Evolutionary conservation across 2,329 filamentous ascomycete species (phyloP), one percentile per base, ranked within the genome.

Genomic region (Paraphoma chrysanthemicola): DNA sequence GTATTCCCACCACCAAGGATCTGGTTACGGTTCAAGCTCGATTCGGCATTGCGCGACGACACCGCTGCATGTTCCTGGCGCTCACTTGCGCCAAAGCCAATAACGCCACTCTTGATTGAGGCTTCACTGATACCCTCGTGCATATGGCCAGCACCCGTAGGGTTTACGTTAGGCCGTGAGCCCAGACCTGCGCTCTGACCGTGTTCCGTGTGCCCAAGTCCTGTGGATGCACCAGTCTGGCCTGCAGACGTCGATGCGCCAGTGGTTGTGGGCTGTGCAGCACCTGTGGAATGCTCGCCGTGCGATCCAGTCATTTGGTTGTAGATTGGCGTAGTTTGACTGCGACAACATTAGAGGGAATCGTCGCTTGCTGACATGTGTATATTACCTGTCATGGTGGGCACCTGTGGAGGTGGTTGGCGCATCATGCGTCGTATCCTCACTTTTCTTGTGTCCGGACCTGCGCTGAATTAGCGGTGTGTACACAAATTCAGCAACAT

Each of bases 71-170:
- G 71, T 17, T 48, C 58, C 28, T 70, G 64, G 9, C 51, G 30
- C 4, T 54, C 48, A 33, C 57, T 60, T 51, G 66, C 41, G 10
- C 33, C 62, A 50, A 73, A 73, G 8, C 77, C 77, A 48, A 77
- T 72, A 12, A 78, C 74, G 47, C 75, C 76, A 54, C 75, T 78
- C 63, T 77, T 77, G 68, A 78, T 75, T 60, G 74, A 77, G 16
- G 72, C 71, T 30, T 67, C 68, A 56, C 74, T 78, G 9, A 61
- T 54, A 5, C 63, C 69, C 12, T 70, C 61, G 28, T 48, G 43
- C 6, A 55, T 39, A 28, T 39, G 17, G 10, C 31, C 48, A 31
- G 43, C 56, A 7, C 54, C 54, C 30, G 48, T 44, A 2, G 55
- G 54, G 28, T 57, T 51, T 5, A 61, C 58, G 43, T 69, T 54